Base-by-base conservation (phyloP, 352 stramenopile species). In the Phytophthora boehmeriae region DNA sequence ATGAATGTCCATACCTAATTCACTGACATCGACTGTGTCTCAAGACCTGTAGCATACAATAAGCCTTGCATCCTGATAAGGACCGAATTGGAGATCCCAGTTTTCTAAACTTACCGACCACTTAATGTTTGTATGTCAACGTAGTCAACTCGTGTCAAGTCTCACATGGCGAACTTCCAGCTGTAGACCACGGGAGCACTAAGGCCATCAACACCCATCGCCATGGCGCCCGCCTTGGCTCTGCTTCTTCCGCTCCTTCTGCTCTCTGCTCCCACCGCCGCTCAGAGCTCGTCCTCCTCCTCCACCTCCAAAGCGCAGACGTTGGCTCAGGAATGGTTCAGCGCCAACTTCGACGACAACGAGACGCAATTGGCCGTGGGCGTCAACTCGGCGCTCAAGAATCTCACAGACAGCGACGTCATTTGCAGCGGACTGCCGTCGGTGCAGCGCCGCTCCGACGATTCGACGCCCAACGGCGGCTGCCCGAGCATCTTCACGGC, bases 281-380 rank as follows among this genome's bases (percentile, higher is more conserved):
- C 50, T 5, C 63, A 71, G 25, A 71, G 36, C 28, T 67, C 45
- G 0, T 54, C 50, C 1, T 67, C 60, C 34, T 41, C 57, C 17
- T 14, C 44, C 9, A 23, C 30, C 39, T 64, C 66, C 5, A 62
- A 48, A 17, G 48, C 56, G 1, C 53, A 75, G 38, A 48, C 34
- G 8, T 49, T 75, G 39, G 66, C 66, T 9, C 54, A 59, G 32
- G 44, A 63, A 39, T 76, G 68, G 68, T 76, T 73, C 54, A 66
- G 48, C 0, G 10, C 48, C 28, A 76, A 76, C 39, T 67, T 76
- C n/a, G 54, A 59, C 32, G 53, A 66, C 20, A 67, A 66, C 25
- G 68, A 76, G 54, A 73, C 68, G 57, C 57, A 72, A 36, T 28
- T 76, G 48, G 63, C 61, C 23, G 63, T 63, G 32, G 66, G 66